Conservation (phyloP, 1,284 basidiomycete genomes). For the Cutaneotrichosporon curvatum region DNA sequence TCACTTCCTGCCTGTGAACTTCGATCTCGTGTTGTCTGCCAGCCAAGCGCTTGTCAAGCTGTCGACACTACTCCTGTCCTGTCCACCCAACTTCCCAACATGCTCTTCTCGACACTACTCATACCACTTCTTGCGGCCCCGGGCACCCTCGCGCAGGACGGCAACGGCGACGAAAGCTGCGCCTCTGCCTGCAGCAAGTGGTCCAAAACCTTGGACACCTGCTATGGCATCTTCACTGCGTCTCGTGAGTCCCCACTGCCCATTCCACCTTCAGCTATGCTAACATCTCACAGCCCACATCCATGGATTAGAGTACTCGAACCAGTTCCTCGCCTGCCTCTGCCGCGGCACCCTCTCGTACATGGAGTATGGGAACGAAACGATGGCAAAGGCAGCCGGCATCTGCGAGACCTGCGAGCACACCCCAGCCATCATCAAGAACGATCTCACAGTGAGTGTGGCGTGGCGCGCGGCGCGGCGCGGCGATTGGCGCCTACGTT, state of each 20-base stretch:
- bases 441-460: conserved; percentile 29
- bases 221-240: conserved; percentile 6
- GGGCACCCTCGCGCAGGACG: too few species aligned
- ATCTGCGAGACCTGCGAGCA: conserved; percentile 31
- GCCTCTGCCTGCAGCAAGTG: conserved; percentile 8
- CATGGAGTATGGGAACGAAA: conserved; percentile 20
- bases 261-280: background rate
- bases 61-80: too few species aligned
- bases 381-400: conserved; percentile 18
- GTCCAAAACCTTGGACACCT: conserved; percentile 8
- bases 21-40: too few species aligned
- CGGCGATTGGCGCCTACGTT: background rate
- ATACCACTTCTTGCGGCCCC: too few species aligned
- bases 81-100: too few species aligned
- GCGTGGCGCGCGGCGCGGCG: background rate
- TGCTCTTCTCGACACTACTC: too few species aligned
- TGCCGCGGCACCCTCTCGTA: conserved; percentile 21
- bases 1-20: too few species aligned
- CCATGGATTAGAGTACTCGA: conserved; percentile 23
- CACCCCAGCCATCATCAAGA: conserved; percentile 25
- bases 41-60: too few species aligned
- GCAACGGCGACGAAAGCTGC: background rate
- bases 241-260: conserved; percentile 6
- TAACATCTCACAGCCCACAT: conserved; percentile 19
- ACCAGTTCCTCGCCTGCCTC: conserved; percentile 31